A percentile compares a stretch with the other conserved stretches of the same genome.
Evolutionary conservation across 306 rosid genomes (phyloP).

Genomic region (Cucurbita pepo): DNA sequence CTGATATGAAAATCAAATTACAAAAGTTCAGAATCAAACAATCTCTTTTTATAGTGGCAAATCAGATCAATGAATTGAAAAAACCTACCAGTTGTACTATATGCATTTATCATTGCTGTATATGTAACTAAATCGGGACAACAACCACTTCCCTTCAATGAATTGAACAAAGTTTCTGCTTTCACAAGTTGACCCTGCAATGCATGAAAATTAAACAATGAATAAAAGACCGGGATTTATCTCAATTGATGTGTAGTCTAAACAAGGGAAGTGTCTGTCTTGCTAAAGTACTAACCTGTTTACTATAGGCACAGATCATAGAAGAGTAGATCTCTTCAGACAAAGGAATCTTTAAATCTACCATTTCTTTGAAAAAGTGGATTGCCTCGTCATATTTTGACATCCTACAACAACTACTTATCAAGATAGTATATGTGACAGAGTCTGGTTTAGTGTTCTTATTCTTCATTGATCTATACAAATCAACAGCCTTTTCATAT

Average conservation of each 20-base stretch:
- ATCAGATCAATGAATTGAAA: slow-evolving; percentile 5
- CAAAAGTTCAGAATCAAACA: slow-evolving; percentile 5
- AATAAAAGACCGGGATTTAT: not conserved
- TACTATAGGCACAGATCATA: slow-evolving; percentile 62
- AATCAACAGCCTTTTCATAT: slow-evolving; percentile 51
- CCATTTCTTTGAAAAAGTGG: slow-evolving; percentile 48
- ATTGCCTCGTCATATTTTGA: slow-evolving; percentile 64
- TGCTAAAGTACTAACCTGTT: slow-evolving; percentile 39
- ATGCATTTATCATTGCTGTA: slow-evolving; percentile 79
- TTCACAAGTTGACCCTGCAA: slow-evolving; percentile 49
- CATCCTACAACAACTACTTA: slow-evolving; percentile 85
- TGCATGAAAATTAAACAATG: slow-evolving; percentile 7
- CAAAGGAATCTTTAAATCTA: slow-evolving; percentile 43
- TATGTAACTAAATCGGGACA: slow-evolving; percentile 61
- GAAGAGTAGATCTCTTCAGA: slow-evolving; percentile 75
- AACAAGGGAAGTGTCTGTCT: slow-evolving; percentile 3
- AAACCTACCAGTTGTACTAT: slow-evolving; percentile 46
- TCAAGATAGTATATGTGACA: slow-evolving; percentile 73
- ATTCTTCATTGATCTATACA: slow-evolving; percentile 59
- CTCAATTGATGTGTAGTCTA: slow-evolving; percentile 3
- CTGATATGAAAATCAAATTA: slow-evolving; percentile 27
- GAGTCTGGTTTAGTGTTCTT: slow-evolving; percentile 49
- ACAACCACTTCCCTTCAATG: slow-evolving; percentile 51
- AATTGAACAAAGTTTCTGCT: slow-evolving; percentile 62
- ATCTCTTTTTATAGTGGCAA: slow-evolving; percentile 4